Percentiles rank a stretch among this genome's conserved stretches.
Conservation (phyloP, 208 protist genomes). For the Trypanosomatidae sp. region DNA sequence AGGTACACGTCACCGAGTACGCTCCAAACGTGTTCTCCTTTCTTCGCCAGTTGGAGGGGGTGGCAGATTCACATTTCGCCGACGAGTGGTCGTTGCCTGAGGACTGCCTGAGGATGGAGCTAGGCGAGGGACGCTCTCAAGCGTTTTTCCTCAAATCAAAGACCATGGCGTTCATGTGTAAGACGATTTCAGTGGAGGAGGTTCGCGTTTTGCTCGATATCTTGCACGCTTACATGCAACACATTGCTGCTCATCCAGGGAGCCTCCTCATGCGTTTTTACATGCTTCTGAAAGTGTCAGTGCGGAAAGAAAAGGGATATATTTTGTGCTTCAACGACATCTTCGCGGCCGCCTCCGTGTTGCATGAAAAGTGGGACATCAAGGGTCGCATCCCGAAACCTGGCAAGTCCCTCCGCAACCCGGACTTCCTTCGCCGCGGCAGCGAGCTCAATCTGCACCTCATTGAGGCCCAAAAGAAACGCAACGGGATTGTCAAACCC, state of each 20-base stretch:
- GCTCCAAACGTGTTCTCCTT: constrained; percentile 72
- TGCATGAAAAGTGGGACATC: constrained; percentile 90
- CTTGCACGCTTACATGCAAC: constrained; percentile 47
- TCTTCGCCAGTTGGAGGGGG: constrained; percentile 48
- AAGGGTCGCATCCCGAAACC: constrained; percentile 87
- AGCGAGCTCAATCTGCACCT: constrained; percentile 56
- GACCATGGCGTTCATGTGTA: constrained; percentile 77
- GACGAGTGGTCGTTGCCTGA: constrained; percentile 73
- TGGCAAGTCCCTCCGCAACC: constrained; percentile 69
- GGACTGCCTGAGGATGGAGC: constrained; percentile 53
- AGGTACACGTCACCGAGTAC: constrained; percentile 69
- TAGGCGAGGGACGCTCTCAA: constrained; percentile 81
- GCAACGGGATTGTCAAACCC: constrained; percentile 7
- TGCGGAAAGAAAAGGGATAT: constrained; percentile 52
- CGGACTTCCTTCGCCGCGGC: constrained; percentile 48
- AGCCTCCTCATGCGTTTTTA: constrained; percentile 84
- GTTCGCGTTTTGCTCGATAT: constrained; percentile 60
- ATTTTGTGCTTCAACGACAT: constrained; percentile 83
- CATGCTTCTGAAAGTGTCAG: constrained; percentile 62
- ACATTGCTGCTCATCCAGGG: constrained; percentile 45
- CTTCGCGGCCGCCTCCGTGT: constrained; percentile 42
- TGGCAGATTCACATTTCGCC: constrained; percentile 54
- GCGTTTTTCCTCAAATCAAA: constrained; percentile 84
- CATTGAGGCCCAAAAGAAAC: constrained; percentile 27
- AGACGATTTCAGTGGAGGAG: constrained; percentile 79